These are phyloP conservation scores for Carallia brachiata DNA, from an alignment of 345 rosid genomes.

Conservation along the genomic window DNA sequence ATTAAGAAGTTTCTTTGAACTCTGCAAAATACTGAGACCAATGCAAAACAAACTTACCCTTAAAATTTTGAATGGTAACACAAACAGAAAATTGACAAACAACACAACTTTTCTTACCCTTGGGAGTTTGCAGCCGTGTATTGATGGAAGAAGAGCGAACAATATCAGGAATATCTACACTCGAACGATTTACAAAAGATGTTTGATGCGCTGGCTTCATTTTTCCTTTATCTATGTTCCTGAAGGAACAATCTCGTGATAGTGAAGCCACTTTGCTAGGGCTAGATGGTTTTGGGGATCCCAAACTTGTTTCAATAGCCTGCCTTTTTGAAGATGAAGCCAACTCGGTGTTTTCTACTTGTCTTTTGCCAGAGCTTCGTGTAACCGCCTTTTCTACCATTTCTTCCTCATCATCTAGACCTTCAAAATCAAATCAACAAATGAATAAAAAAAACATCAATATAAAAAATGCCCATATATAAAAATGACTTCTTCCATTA, in stretches of 20 bases:
- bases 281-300: background rate
- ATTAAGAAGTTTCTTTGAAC: background rate
- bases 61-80: background rate
- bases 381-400: conserved; percentile 33
- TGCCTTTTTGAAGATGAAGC: conserved; percentile 26
- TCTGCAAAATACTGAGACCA: background rate
- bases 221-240: conserved; percentile 37
- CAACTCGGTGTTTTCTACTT: conserved; percentile 50
- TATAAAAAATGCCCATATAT: no score
- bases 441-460: background rate
- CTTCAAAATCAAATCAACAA: conserved; percentile 34
- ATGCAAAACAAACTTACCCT: background rate
- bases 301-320: background rate
- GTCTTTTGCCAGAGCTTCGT: conserved; percentile 54
- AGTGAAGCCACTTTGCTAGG: background rate
- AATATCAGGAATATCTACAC: conserved; percentile 42
- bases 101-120: conserved; percentile 44
- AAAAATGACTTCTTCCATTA: background rate
- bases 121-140: conserved; percentile 48
- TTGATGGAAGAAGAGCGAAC: conserved; percentile 41
- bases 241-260: conserved; percentile 45
- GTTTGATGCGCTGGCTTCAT: conserved; percentile 21
- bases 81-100: background rate
- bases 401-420: conserved; percentile 54
- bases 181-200: conserved; percentile 6